Base-by-base conservation (phyloP, 352 stramenopile genomes). In the Globisporangium rhizosaccharum region DNA sequence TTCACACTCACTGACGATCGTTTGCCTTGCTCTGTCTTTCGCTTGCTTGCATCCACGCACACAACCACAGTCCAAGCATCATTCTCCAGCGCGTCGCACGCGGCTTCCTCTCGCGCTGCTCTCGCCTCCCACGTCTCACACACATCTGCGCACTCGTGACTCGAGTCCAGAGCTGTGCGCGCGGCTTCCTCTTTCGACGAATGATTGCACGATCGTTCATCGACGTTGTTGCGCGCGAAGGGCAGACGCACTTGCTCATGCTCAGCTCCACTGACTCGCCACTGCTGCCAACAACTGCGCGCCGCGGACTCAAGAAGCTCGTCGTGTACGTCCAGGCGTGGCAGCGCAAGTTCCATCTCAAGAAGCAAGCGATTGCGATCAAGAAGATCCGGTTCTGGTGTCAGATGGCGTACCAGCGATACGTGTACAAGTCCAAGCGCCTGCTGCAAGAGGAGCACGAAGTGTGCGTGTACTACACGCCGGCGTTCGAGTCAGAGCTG, bases 361-460 rank as follows among this genome's bases (percentile, higher is more conserved):
- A 72, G 28, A 90, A 90, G 51, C 77, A 82, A 11, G 75, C 76
- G 2, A 75, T 88, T 23, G 79, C 79, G 20, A 72, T 90, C 55
- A 82, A 82, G 54, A 92, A 90, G 61, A 92, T 88, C 44, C 78
- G 74, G 3, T 85, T 90, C 47, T 92, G 79, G 82, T 88, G 78
- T 23, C 78, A 87, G 66, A 77, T 90, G 74, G 70, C 88, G 39
- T 82, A 80, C 51, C 79, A 87, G 61, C 79, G 76, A 11, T 80
- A 92, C 48, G 63, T 60, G 5, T 75, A 76, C 48, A 79, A 79
- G 26, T 79, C 70, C 20, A 66, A 72, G 28, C 76, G 83, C 50
- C 63, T 92, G 33, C 61, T 88, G 0, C 63, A 55, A 2, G 69
- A 85, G 0, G 65, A 87, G 25, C 78, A 90, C 59, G 70, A 88